Evolutionary conservation across 345 rosid genomes (phyloP).

Genomic region (Barbarea vulgaris): DNA sequence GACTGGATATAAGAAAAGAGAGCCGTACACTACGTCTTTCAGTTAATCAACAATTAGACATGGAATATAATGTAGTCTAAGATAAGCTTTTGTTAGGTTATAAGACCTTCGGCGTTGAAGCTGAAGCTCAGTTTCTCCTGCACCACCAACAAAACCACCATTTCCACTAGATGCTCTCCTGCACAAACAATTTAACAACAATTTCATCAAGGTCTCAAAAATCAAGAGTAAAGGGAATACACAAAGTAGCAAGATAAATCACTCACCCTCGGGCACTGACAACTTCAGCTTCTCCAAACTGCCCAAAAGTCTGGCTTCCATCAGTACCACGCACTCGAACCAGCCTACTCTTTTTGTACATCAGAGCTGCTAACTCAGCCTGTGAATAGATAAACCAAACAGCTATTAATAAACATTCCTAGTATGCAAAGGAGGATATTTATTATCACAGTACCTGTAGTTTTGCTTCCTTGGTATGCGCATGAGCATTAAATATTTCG

Average conservation of each 20-base stretch:
- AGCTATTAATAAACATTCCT: conserved; percentile 3
- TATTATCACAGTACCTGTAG: conserved; percentile 63
- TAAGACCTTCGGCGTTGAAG: conserved; percentile 80
- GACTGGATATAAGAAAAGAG: conserved; percentile 9
- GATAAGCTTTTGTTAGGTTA: not conserved
- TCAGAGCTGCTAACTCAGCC: conserved; percentile 93
- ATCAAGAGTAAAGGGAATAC: not conserved
- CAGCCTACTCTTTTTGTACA: conserved; percentile 87
- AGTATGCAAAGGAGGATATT: not conserved
- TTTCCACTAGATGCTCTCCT: conserved; percentile 79
- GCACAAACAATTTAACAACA: conserved; percentile 33
- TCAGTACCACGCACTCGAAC: conserved; percentile 81
- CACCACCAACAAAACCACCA: conserved; percentile 87
- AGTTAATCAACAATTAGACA: not conserved
- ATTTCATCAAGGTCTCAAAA: conserved; percentile 3
- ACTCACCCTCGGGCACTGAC: conserved; percentile 95
- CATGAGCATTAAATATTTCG: conserved; percentile 97
- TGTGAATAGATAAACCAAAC: conserved; percentile 35
- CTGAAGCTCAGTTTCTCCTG: conserved; percentile 99
- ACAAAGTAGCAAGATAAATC: conserved; percentile 28
- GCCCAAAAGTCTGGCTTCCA: conserved; percentile 78
- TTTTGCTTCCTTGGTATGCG: conserved; percentile 89
- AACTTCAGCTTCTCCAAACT: conserved; percentile 89
- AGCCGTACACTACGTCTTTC: not conserved
- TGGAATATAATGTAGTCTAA: not conserved